phyloP scores from a whole-genome alignment of 169 alveolate genomes.

The Plasmodium vivax region DNA sequence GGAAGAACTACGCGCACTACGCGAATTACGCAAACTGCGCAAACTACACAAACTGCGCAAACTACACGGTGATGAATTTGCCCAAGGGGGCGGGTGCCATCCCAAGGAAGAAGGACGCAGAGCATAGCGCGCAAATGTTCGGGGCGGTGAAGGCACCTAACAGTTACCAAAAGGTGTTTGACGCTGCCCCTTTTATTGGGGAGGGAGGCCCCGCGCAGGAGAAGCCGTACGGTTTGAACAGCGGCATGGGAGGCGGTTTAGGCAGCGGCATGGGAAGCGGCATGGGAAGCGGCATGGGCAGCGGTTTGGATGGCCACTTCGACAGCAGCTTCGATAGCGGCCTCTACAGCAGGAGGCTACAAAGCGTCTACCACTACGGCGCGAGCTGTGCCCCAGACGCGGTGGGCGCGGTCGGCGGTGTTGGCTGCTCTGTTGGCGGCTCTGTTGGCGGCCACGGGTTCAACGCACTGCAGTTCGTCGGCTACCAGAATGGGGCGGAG shows the following conservation, averaged over 20 bases:
- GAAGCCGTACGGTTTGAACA: neutral
- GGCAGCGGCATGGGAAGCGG: no score
- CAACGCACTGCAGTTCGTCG: neutral
- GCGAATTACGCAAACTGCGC: no score
- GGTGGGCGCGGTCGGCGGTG: neutral
- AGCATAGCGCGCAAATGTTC: neutral
- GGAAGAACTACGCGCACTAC: neutral
- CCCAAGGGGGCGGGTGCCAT: neutral
- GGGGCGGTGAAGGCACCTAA: neutral
- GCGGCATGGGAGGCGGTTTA: neutral
- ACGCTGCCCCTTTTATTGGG: neutral
- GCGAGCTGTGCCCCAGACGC: neutral
- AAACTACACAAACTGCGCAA: no score
- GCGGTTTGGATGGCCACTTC: neutral
- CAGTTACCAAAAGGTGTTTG: neutral
- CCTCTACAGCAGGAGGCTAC: neutral
- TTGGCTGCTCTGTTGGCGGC: no score
- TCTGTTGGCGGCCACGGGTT: neutral
- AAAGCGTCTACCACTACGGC: neutral
- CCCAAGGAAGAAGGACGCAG: slow-evolving; percentile 1
- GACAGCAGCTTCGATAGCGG: neutral
- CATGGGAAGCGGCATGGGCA: neutral
- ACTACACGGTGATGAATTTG: neutral
- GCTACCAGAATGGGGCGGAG: neutral
- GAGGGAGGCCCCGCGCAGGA: neutral